phyloP scores from a whole-genome alignment of 1,139 yeast species.

The Spencermartinsiella ligniputridi region DNA sequence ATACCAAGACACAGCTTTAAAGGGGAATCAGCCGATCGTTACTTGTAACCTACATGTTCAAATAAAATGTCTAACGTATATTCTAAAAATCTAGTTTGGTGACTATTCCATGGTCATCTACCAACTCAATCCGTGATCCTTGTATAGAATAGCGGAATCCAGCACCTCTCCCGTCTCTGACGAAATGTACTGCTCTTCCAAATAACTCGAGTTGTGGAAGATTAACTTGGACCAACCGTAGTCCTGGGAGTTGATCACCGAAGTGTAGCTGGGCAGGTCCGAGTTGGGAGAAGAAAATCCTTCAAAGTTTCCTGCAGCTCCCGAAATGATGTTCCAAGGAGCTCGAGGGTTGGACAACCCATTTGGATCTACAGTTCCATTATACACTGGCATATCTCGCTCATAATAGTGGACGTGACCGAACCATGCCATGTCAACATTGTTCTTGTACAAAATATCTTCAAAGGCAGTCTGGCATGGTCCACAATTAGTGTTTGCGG shows the following conservation, averaged over 20 bases:
- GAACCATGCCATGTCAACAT: conserved; percentile 22
- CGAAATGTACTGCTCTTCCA: conserved; percentile 19
- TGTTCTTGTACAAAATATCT: conserved; percentile 19
- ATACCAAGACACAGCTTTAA: too few species aligned
- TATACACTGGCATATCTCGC: conserved; percentile 17
- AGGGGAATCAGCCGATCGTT: too few species aligned
- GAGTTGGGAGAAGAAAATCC: conserved; percentile 14
- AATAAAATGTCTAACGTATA: too few species aligned
- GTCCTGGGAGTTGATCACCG: conserved; percentile 10
- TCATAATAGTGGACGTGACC: conserved; percentile 22
- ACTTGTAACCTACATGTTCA: too few species aligned
- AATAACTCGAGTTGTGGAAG: conserved; percentile 20
- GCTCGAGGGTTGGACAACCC: conserved; percentile 20
- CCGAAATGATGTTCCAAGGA: conserved; percentile 23
- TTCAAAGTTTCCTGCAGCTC: conserved; percentile 24
- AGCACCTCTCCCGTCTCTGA: conserved; percentile 16
- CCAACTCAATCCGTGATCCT: conserved; percentile 15
- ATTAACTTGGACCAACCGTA: conserved; percentile 21
- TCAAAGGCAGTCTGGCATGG: conserved; percentile 24
- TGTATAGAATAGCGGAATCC: conserved; percentile 19
- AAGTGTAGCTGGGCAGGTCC: conserved; percentile 13
- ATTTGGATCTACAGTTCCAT: conserved; percentile 18
- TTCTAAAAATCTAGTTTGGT: too few species aligned
- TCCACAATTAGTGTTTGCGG: conserved; percentile 18
- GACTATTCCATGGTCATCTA: too few species aligned